Evolutionary conservation across 148 eudicot genomes (phyloP).

Genomic region (Simmondsia chinensis): DNA sequence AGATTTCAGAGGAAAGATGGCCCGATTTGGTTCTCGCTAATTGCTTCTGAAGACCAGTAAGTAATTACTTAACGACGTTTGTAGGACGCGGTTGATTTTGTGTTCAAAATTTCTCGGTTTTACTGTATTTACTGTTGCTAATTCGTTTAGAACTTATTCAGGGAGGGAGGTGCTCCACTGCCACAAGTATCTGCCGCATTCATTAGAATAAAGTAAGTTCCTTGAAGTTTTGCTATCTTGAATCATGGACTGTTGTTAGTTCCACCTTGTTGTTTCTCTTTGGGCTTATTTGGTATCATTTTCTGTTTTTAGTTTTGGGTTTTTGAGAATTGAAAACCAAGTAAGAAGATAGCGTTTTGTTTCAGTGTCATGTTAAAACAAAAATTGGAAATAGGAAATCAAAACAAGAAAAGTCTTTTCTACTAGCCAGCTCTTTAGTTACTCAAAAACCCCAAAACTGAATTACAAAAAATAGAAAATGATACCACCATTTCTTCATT

Average conservation of each 20-base stretch:
- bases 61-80: slow-evolving; percentile 9
- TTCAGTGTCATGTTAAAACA: too few species aligned
- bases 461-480: too few species aligned
- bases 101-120: neutral
- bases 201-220: slow-evolving; percentile 80
- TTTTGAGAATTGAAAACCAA: too few species aligned
- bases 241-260: too few species aligned
- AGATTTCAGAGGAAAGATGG: slow-evolving; percentile 28
- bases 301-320: neutral
- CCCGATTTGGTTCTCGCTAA: slow-evolving; percentile 87
- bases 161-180: slow-evolving; percentile 62
- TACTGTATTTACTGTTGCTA: neutral
- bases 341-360: too few species aligned
- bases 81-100: neutral
- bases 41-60: slow-evolving; percentile 63
- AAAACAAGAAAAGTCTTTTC: too few species aligned
- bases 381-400: too few species aligned
- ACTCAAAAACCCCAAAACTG: too few species aligned
- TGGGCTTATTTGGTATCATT: neutral
- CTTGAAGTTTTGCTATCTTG: neutral
- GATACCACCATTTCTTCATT: too few species aligned
- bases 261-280: neutral
- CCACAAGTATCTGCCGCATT: slow-evolving; percentile 68
- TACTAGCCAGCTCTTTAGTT: too few species aligned
- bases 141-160: slow-evolving; percentile 15